A percentile compares a stretch with the other conserved stretches of the same genome.
Evolutionary conservation across 1,139 yeast species (phyloP).

Genomic region (Candida tetrigidarum): DNA sequence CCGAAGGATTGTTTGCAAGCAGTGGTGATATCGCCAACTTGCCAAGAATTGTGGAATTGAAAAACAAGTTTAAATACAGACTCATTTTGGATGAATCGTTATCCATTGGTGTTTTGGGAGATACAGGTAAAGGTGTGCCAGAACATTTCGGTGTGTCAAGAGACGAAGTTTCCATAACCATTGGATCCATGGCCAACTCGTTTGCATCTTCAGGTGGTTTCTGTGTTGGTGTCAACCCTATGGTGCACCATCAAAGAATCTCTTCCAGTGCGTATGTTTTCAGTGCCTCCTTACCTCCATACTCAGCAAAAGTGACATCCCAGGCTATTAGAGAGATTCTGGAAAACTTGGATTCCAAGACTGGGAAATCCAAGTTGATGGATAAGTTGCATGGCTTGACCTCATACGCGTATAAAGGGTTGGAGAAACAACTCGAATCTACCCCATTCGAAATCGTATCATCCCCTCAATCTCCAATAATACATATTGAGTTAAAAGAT

Average conservation of each 20-base stretch:
- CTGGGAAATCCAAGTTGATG: slow-evolving; percentile 38
- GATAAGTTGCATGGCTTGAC: slow-evolving; percentile 30
- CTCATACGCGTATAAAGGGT: slow-evolving; percentile 22
- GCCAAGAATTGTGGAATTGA: slow-evolving; percentile 70
- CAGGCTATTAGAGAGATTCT: slow-evolving; percentile 53
- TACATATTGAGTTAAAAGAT: slow-evolving; percentile 60
- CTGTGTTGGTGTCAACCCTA: slow-evolving; percentile 82
- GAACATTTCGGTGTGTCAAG: slow-evolving; percentile 73
- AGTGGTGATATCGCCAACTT: slow-evolving; percentile 83
- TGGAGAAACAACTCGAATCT: slow-evolving; percentile 22
- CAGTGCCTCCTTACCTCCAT: slow-evolving; percentile 95
- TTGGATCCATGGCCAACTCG: slow-evolving; percentile 84
- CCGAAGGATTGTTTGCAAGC: slow-evolving; percentile 87
- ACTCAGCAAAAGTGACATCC: slow-evolving; percentile 76
- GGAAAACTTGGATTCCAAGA: slow-evolving; percentile 29
- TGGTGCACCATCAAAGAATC: slow-evolving; percentile 82
- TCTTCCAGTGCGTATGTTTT: slow-evolving; percentile 90
- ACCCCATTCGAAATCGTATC: slow-evolving; percentile 59
- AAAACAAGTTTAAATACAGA: slow-evolving; percentile 81
- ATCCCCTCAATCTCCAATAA: slow-evolving; percentile 61
- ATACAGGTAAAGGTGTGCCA: slow-evolving; percentile 81
- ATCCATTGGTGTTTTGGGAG: slow-evolving; percentile 86
- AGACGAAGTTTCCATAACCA: slow-evolving; percentile 75
- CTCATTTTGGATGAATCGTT: slow-evolving; percentile 84
- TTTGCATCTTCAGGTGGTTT: slow-evolving; percentile 95